Evolutionary conservation across 106 monocot species (phyloP).

Genomic region (Dendrobium nobile): DNA sequence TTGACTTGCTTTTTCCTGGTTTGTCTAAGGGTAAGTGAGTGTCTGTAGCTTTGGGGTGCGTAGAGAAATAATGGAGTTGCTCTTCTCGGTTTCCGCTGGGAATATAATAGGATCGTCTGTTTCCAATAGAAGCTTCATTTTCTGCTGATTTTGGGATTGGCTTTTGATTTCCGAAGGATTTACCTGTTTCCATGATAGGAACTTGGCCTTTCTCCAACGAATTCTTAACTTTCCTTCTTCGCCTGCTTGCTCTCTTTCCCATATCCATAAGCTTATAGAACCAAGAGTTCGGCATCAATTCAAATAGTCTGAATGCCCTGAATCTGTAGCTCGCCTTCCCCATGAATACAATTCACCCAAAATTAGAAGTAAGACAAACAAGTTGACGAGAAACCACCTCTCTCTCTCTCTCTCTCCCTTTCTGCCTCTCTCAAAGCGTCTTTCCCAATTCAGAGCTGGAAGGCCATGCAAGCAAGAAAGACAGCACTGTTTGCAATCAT

Average conservation of each 20-base stretch:
- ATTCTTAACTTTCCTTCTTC: background rate
- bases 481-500: no score
- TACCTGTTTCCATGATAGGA: background rate
- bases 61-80: conserved; percentile 8
- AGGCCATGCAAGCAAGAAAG: no score
- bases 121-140: conserved; percentile 7
- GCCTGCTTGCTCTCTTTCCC: conserved; percentile 2
- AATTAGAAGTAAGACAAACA: background rate
- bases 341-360: background rate
- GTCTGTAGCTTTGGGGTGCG: conserved; percentile 1
- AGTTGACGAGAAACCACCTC: background rate
- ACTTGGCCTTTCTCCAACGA: background rate
- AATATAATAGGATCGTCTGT: conserved; percentile 44
- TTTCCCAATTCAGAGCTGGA: background rate
- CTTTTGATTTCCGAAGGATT: background rate
- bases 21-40: background rate
- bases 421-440: background rate
- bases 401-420: background rate
- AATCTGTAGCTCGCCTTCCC: conserved; percentile 14
- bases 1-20: background rate
- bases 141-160: no score
- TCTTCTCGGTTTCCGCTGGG: conserved; percentile 17
- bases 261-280: conserved; percentile 50
- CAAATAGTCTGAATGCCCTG: conserved; percentile 25
- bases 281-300: conserved; percentile 37